Base-by-base conservation (phyloP, 768 basidiomycete species). In the Fibroporia radiculosa region DNA sequence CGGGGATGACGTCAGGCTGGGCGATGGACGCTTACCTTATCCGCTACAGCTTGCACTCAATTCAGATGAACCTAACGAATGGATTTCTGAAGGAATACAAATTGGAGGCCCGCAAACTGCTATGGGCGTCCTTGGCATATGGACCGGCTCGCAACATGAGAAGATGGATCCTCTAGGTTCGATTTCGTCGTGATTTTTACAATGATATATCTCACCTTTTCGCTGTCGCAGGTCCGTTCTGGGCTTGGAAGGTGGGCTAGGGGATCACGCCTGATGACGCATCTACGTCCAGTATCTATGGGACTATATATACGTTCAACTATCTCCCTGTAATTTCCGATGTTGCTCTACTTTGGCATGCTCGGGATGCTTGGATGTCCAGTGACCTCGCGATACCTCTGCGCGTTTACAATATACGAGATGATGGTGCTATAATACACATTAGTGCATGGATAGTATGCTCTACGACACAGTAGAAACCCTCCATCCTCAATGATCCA, bases 21-120 rank as follows among this genome's bases (percentile, higher is more conserved):
- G 40, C 29, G 23, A n/a, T 32, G 7, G 41, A 42, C 16, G 29
- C 11, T 19, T 20, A 20, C 19, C 8, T 40, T 19, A 8, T 41
- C 42, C 6, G 19, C 6, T 35, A 18, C 34, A 35, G 34, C 10
- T 35, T 6, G 34, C 14, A n/a, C 8, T 7, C 14, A 27, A 44
- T 2, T 35, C 37, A 6, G 50, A 42, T 12, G 59, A 65, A 11
- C 52, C 56, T n/a, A 48, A 48, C 3, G 42, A 49, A 3, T 80
- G 78, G 78, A 59, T 63, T 1, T 71, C 67, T 11, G 78, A 81
- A 48, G 74, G 68, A n/a, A 61, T 80, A 0, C 78, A 81, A 48
- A 56, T 80, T 10, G 80, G 80, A 11, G 70, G 70, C 2, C 60
- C 74, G 13, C 75, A 75, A 5, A 74, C 74, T n/a, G 70, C 68